A percentile compares a stretch with the other conserved stretches of the same genome.
Evolutionary conservation across 192 early-diverging fungal species (phyloP).

Genomic region (Backusella tarrabulga): DNA sequence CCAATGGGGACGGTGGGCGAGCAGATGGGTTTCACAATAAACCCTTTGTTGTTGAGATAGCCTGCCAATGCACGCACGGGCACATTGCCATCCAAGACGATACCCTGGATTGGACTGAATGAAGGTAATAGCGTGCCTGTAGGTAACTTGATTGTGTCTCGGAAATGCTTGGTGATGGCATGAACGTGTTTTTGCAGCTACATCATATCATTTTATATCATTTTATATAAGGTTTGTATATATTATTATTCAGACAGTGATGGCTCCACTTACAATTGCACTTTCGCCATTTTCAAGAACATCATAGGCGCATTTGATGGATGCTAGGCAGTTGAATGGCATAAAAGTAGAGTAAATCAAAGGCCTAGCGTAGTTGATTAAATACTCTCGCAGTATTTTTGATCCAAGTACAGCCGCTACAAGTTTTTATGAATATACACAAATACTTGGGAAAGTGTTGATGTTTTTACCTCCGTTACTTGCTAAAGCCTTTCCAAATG

Average conservation of each 20-base stretch:
- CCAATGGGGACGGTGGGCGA: constrained; percentile 81
- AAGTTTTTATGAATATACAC: neutral
- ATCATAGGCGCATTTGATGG: constrained; percentile 67
- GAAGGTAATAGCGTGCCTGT: constrained; percentile 59
- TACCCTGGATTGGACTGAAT: constrained; percentile 72
- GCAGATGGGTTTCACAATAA: constrained; percentile 75
- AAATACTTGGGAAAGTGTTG: neutral
- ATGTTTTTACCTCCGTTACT: constrained; percentile 65
- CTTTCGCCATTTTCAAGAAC: constrained; percentile 53
- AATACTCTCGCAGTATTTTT: constrained; percentile 56
- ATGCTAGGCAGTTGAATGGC: constrained; percentile 59
- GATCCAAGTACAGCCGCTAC: constrained; percentile 73
- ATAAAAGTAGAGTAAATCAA: constrained; percentile 82
- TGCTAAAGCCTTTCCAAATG: constrained; percentile 83
- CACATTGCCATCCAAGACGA: constrained; percentile 68
- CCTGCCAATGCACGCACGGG: constrained; percentile 43
- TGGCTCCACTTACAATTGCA: constrained; percentile 41
- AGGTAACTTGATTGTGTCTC: constrained; percentile 45
- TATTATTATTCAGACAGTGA: neutral
- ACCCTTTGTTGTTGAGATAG: constrained; percentile 45
- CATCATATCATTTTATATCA: neutral
- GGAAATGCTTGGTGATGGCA: constrained; percentile 51
- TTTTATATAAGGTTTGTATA: neutral
- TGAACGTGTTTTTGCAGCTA: constrained; percentile 46
- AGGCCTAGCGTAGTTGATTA: constrained; percentile 82